Base-by-base conservation (phyloP, 495 filamentous ascomycete species). In the Penicillium pulvis region DNA sequence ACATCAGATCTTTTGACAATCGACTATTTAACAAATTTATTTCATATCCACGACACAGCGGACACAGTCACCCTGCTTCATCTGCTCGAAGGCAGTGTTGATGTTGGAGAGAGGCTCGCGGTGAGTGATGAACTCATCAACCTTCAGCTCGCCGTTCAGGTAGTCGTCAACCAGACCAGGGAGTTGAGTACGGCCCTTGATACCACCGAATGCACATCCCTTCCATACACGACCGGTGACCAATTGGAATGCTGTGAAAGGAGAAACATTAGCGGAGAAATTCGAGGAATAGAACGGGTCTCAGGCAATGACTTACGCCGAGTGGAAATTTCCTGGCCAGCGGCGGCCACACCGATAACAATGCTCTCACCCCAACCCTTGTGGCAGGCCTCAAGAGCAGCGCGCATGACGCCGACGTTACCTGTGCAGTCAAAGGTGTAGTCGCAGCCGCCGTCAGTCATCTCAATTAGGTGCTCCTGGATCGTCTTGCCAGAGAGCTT, bases 401-500 rank as follows among this genome's bases (percentile, higher is more conserved):
- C 90, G 58, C 94, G 85, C 94, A 98, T 98, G 36, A 98, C 94
- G 52, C 87, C 83, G 26, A 97, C 92, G 67, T 98, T 98, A 19
- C 94, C 94, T 5, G 94, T 98, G 80, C 94, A 98, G 79, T 98
- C 94, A 70, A 98, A 98, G 48, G 94, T 98, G 79, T 98, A 98
- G 79, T 98, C 94, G 70, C 92, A 94, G 17, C 94, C 94, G 58
- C 94, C 94, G 71, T 98, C 94, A n/a, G 94, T 98, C 89, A 98
- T 91, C 79, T 98, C 94, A 62, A 97, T 87, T 56, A 98, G 81
- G 77, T 90, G 83, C 66, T 95, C 91, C 73, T 95, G 90, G 57
- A 97, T 88, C 55, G 81, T 91, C 82, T 91, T 85, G 28, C 78
- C 74, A 49, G 83, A 84, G 46, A 97, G 75, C 75, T 90, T 87